phyloP scores from a whole-genome alignment of 345 rosid genomes.

The Durio zibethinus region DNA sequence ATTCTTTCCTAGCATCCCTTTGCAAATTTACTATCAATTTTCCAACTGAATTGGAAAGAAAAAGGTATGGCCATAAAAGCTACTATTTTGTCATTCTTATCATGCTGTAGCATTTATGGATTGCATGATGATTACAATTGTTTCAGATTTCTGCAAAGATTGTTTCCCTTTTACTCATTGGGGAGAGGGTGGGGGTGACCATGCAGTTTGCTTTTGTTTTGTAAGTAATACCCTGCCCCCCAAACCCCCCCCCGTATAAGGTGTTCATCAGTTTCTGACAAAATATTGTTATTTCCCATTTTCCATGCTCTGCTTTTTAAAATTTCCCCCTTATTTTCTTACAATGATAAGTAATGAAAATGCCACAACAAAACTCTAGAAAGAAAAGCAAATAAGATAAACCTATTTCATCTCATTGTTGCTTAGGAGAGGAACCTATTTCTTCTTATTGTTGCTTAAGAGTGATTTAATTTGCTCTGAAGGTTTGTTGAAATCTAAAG shows the following conservation, averaged over 20 bases:
- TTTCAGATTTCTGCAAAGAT: neutral
- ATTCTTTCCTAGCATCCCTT: slow-evolving; percentile 91
- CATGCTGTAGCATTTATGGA: neutral
- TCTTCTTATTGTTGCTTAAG: neutral
- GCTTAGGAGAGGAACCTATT: neutral
- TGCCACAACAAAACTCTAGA: neutral
- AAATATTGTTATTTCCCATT: neutral
- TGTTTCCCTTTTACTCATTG: neutral
- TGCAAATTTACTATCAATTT: slow-evolving; percentile 90
- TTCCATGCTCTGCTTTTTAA: neutral
- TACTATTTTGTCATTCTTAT: neutral
- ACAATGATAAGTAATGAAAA: neutral
- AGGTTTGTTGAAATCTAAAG: neutral
- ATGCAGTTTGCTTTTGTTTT: neutral
- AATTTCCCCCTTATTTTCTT: neutral
- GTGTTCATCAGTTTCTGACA: slow-evolving; percentile 3
- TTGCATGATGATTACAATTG: neutral
- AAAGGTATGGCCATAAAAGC: slow-evolving; percentile 43
- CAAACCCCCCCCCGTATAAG: neutral
- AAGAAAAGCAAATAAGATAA: neutral
- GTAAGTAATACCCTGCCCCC: neutral
- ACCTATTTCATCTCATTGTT: neutral
- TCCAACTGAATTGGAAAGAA: slow-evolving; percentile 73
- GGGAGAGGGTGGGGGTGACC: neutral
- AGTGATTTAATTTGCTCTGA: neutral